Conservation (phyloP, 352 stramenopile species). For the Pythium inflatum region DNA sequence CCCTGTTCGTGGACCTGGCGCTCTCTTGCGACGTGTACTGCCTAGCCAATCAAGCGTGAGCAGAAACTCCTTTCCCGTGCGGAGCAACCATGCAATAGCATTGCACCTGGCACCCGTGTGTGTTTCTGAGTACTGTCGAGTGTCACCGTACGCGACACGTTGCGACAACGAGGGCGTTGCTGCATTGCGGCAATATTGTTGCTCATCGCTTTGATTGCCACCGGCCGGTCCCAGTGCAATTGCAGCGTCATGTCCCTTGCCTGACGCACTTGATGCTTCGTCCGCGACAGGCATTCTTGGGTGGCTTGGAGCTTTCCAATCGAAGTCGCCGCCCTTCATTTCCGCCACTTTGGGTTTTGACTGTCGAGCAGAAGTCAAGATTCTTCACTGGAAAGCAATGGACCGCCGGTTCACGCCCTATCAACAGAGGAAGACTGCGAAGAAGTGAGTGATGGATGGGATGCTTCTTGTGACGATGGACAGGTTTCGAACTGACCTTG, state of each 20-base stretch:
- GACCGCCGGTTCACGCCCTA: slow-evolving; percentile 36
- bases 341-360: slow-evolving; percentile 4
- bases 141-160: slow-evolving; percentile 22
- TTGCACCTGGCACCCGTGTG: not conserved
- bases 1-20: not conserved
- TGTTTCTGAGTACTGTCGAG: no score
- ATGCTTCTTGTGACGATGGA: not conserved
- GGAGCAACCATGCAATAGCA: slow-evolving; percentile 1
- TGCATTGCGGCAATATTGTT: slow-evolving; percentile 20
- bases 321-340: slow-evolving; percentile 14
- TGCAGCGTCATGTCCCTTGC: slow-evolving; percentile 17
- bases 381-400: slow-evolving; percentile 27
- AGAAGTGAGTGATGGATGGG: slow-evolving; percentile 38
- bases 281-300: no score
- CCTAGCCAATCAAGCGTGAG: slow-evolving; percentile 3
- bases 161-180: slow-evolving; percentile 20
- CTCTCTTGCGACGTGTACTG: not conserved
- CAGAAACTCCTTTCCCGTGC: not conserved
- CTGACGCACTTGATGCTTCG: slow-evolving; percentile 28
- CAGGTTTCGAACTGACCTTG: slow-evolving; percentile 1
- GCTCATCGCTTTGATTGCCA: slow-evolving; percentile 11
- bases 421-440: slow-evolving; percentile 33
- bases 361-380: slow-evolving; percentile 9
- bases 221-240: slow-evolving; percentile 17
- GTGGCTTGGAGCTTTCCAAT: not conserved